Base-by-base conservation (phyloP, 169 alveolate species). In the Plasmodium knowlesi region DNA sequence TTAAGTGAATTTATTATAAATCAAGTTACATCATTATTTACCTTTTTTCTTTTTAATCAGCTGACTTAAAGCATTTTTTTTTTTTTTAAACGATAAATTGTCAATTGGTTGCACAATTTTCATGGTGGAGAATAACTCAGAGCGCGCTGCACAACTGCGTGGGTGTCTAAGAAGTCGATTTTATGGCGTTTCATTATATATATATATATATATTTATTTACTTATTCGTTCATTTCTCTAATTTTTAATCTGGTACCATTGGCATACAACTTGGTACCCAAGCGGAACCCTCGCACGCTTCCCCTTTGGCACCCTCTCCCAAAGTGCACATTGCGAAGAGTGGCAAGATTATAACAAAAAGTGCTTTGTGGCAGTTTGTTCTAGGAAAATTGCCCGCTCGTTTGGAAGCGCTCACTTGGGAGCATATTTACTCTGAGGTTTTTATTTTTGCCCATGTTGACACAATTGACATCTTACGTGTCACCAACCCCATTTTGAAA, bases 281-380 rank as follows among this genome's bases (percentile, higher is more conserved):
- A 83, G 76, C 53, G 41, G 74, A 70, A 16, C 54, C 8, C 16
- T 30, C 46, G 78, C 43, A 5, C 54, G 57, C 73, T 16, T 12
- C 50, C 30, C 39, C 54, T 41, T 70, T 83, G 74, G 54, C 67
- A 76, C 53, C 41, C 43, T 67, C 88, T 82, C 28, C 53, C 61
- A 82, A 67, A 67, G 25, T n/a, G 73, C 43, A 43, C 28, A 82
- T 34, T 34, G 54, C 73, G 25, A 72, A 72, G 41, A 61, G 73
- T 37, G 46, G n/a, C 39, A 41, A 86, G 37, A 86, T n/a, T 50
- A 53, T 74, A 74, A 76, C 61, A 34, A 37, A 50, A 86, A n/a
- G 25, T 54, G 74, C 41, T 84, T 71, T 84, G 79, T 71, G 53
- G 32, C 41, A 71, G 70, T 22, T 71, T 84, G 92, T 84, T 70